Evolutionary conservation across 2,329 filamentous ascomycete genomes (phyloP).

Genomic region (Tolypocladium nubicola): DNA sequence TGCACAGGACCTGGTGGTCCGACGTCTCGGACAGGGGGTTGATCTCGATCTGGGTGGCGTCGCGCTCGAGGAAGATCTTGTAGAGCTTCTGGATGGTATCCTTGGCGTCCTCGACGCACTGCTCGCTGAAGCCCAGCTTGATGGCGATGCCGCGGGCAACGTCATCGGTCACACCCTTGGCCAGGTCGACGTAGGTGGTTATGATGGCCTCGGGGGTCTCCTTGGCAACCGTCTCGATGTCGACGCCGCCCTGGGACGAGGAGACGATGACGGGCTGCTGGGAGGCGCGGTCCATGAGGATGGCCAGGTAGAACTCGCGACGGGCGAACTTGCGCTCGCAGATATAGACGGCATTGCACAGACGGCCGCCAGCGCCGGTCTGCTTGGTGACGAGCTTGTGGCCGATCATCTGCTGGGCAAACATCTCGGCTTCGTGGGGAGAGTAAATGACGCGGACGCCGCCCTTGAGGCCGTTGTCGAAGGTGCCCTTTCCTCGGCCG

Average conservation of each 20-base stretch:
- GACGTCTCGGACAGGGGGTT: constrained; percentile 98
- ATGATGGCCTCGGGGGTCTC: constrained; percentile 93
- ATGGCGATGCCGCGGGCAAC: constrained; percentile 83
- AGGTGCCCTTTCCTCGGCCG: constrained; percentile 93
- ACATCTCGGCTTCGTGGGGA: constrained; percentile 91
- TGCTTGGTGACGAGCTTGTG: constrained; percentile 99
- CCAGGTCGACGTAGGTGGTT: constrained; percentile 89
- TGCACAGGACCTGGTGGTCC: constrained; percentile 95
- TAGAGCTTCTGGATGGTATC: constrained; percentile 98
- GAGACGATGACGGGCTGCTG: constrained; percentile 94
- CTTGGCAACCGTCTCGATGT: constrained; percentile 97
- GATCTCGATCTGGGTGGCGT: constrained; percentile 99
- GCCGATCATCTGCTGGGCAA: constrained; percentile 98
- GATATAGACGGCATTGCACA: constrained; percentile 97
- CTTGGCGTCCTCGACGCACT: constrained; percentile 92
- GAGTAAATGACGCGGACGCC: constrained; percentile 99
- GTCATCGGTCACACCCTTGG: constrained; percentile 88
- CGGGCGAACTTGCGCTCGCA: constrained; percentile 99
- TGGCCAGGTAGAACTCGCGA: constrained; percentile 96
- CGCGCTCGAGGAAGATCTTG: constrained; percentile 96
- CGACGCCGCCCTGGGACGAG: constrained; percentile 97
- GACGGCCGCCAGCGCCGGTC: constrained; percentile 83
- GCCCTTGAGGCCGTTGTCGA: constrained; percentile 97
- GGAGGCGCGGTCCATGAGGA: constrained; percentile 91
- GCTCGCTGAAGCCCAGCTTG: constrained; percentile 93